Base-by-base conservation (phyloP, 495 filamentous ascomycete genomes). In the Penicillium parvum region DNA sequence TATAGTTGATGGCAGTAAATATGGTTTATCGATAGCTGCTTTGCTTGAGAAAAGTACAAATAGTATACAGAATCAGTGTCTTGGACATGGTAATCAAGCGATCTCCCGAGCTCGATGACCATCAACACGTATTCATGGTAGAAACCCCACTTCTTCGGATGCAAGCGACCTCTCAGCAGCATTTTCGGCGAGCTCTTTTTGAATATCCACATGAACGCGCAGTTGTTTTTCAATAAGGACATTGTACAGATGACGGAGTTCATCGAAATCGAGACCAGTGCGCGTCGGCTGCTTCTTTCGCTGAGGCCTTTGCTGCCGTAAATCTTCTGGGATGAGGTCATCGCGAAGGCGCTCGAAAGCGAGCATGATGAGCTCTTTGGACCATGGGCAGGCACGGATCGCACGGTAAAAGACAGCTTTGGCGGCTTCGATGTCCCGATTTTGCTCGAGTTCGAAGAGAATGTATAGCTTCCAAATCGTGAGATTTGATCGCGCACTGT, bases 401-500 rank as follows among this genome's bases (percentile, higher is more conserved):
- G 60, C 69, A n/a, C 75, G 61, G 42, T 68, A 71, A 40, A 68
- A 72, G 11, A 78, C 58, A 1, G 42, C 39, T 41, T 76, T 81
- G 7, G 75, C 78, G 36, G 69, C 69, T 0, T 32, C 33, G 26
- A 61, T 37, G 8, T 74, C 62, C n/a, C 20, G 8, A 0, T 55
- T 52, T 4, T 58, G 49, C 4, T 58, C 61, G 6, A 66, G 47
- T 21, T 77, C 71, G 35, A 82, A 86, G 4, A 79, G 52, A 25
- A 89, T 60, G 52, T 86, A 91, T 15, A 75, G 60, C 50, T 75
- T 72, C 86, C 87, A 92, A 19, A 90, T 48, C 0, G 69, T 64
- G 5, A 76, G 62, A 49, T 64, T 75, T 30, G 65, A 61, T 40
- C 45, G 52, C 5, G 53, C 54, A 37, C 19, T 51, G 15, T 83